Conservation (phyloP, 2,329 filamentous ascomycete genomes). For the Botryotinia globosa region DNA sequence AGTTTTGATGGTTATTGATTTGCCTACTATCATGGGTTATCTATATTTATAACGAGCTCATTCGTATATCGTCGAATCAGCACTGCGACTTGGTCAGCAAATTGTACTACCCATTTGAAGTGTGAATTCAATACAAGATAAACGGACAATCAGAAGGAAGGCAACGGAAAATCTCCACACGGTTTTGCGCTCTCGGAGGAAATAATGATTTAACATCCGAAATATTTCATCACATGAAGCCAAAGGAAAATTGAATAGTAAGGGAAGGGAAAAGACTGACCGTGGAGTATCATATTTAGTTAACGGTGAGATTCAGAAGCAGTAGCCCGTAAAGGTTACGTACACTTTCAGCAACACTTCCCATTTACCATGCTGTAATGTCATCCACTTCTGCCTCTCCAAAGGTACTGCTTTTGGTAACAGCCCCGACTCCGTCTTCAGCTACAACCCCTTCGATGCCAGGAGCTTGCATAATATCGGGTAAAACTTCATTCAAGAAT, state of each 20-base stretch:
- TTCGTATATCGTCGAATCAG: neutral
- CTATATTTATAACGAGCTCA: neutral
- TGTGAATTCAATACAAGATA: neutral
- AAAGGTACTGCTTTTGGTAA: constrained; percentile 87
- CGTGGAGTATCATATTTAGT: neutral
- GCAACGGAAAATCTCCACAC: constrained; percentile 98
- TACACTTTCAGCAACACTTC: neutral
- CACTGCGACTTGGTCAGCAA: neutral
- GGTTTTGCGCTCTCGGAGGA: constrained; percentile 90
- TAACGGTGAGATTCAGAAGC: neutral
- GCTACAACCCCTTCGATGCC: constrained; percentile 44
- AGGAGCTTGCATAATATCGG: constrained; percentile 78
- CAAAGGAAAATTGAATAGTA: neutral
- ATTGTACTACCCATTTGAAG: neutral
- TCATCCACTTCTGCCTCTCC: constrained; percentile 95
- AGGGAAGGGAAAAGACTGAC: neutral
- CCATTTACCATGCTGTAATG: constrained; percentile 80
- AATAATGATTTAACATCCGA: constrained; percentile 91
- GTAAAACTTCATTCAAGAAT: constrained; percentile 78
- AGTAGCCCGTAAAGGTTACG: neutral
- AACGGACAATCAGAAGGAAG: constrained; percentile 89
- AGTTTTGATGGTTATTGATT: neutral
- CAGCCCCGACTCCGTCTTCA: constrained; percentile 53
- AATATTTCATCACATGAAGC: constrained; percentile 53
- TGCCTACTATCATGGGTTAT: neutral